Evolutionary conservation across 2,329 filamentous ascomycete genomes (phyloP), one percentile per base, ranked within the genome.

Genomic region (Ophiostoma sp.): DNA sequence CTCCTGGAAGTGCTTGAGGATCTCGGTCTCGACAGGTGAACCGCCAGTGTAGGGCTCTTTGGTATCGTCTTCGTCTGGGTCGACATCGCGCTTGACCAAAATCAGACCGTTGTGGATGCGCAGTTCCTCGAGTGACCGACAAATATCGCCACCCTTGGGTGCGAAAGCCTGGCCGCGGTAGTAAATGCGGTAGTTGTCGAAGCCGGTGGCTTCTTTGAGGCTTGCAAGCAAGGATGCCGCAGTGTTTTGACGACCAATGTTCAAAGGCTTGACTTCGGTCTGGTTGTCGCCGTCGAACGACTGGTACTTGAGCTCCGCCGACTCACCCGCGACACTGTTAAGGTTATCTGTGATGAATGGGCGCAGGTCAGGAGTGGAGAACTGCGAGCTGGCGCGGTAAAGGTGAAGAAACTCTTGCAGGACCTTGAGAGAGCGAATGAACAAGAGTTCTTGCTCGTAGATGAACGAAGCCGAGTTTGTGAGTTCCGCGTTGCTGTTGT

Each of bases 1-100:
- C 75, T 95, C 90, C 71, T 93, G 88, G 78, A 97, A 97, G 80
- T 97, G 93, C 73, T 90, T 87, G 77, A 96, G 84, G 28, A 98
- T 90, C 77, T 95, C 93, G 15, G 89, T 86, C 79, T 98, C 94
- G 2, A 98, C 87, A 48, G 83, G 87, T 75, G 84, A 90, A 64
- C 84, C 87, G 69, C 83, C 89, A 70, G 82, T 86, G 75, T 84
- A 85, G 70, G 86, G 82, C 39, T 84, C 79, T 75, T 84, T 77
- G 33, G 85, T 79, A 73, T 84, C 81, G 3, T 82, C n/a, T n/a
- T n/a, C 81, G 9, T 82, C 80, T 0, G 82, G 79, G 17, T 86
- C 84, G 25, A 87, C 84, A 59, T 89, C 87, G 19, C 86, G 85
- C 77, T 89, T 91, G 61, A 94, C 86, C 25, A 94, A 83, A 31